Conservation (phyloP, 371 early-diverging fungal species). For the Mucor saturninus region DNA sequence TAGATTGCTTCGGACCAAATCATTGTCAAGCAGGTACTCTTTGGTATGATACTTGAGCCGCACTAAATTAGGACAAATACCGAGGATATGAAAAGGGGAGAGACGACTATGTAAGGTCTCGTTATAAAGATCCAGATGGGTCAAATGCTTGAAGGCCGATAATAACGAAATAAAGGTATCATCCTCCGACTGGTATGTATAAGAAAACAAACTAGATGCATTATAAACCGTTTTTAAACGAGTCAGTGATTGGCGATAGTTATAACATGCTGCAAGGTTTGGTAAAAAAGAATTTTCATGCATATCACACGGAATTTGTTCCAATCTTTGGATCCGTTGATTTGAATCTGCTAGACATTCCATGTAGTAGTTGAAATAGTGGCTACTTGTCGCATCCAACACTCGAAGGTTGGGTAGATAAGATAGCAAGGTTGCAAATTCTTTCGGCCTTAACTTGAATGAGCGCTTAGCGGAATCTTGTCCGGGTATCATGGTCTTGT, state of each 20-base stretch:
- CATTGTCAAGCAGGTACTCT: not conserved
- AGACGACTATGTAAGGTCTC: not conserved
- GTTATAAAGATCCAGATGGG: not conserved
- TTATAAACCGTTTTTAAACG: not conserved
- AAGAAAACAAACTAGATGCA: no score
- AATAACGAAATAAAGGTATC: not conserved
- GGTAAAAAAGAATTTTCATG: not conserved
- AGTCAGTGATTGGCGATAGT: not conserved
- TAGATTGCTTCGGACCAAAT: no score
- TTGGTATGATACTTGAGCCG: not conserved
- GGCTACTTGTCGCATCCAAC: not conserved
- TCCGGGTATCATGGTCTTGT: no score
- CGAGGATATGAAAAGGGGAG: not conserved
- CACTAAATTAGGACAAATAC: not conserved
- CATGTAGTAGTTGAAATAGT: not conserved
- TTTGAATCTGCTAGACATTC: not conserved
- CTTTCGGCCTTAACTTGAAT: not conserved
- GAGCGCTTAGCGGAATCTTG: not conserved
- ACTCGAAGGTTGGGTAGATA: not conserved
- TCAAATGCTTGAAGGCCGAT: not conserved
- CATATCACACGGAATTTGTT: slow-evolving; percentile 3
- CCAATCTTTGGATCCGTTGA: not conserved
- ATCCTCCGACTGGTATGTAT: not conserved
- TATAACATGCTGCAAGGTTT: not conserved
- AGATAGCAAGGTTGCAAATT: not conserved